These are phyloP conservation scores for Crucibulum laeve DNA, from an alignment of 768 basidiomycete species.

Conservation along the genomic window DNA sequence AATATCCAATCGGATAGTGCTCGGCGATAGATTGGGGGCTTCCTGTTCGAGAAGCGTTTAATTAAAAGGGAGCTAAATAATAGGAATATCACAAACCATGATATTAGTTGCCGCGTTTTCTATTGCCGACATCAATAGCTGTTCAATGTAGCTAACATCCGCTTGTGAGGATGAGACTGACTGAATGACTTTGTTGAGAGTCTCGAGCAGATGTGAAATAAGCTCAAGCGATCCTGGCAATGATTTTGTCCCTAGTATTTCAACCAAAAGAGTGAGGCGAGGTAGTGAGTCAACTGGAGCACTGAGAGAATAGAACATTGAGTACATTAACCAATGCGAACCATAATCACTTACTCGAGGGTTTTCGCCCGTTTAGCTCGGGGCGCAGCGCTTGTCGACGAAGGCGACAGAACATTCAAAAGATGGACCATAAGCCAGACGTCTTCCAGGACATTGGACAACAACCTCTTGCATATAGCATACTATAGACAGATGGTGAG, in stretches of 20 bases:
- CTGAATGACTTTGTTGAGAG: constrained; percentile 61
- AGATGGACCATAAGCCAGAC: constrained; percentile 49
- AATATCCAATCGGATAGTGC: constrained; percentile 73
- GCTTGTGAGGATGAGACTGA: constrained; percentile 47
- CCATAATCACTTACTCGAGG: constrained; percentile 42
- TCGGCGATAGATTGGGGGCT: constrained; percentile 44
- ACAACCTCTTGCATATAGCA: constrained; percentile 40
- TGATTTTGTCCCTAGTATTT: constrained; percentile 61
- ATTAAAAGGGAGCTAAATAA: neutral
- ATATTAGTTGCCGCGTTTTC: constrained; percentile 59
- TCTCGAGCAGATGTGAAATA: constrained; percentile 67
- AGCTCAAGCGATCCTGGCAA: constrained; percentile 71
- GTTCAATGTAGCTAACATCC: constrained; percentile 77
- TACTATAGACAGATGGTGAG: constrained; percentile 25
- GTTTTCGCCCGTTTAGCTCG: constrained; percentile 63
- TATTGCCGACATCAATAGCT: constrained; percentile 79
- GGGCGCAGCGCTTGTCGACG: constrained; percentile 29
- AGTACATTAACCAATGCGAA: neutral
- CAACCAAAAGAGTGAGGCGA: constrained; percentile 56
- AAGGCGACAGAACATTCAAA: constrained; percentile 45
- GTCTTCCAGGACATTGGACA: constrained; percentile 47
- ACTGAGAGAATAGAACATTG: constrained; percentile 10
- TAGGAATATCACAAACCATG: constrained; percentile 31
- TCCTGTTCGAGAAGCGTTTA: constrained; percentile 33
- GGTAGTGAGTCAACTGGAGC: constrained; percentile 36